Base-by-base conservation (phyloP, 2,329 filamentous ascomycete genomes). In the Penicillium sp. region DNA sequence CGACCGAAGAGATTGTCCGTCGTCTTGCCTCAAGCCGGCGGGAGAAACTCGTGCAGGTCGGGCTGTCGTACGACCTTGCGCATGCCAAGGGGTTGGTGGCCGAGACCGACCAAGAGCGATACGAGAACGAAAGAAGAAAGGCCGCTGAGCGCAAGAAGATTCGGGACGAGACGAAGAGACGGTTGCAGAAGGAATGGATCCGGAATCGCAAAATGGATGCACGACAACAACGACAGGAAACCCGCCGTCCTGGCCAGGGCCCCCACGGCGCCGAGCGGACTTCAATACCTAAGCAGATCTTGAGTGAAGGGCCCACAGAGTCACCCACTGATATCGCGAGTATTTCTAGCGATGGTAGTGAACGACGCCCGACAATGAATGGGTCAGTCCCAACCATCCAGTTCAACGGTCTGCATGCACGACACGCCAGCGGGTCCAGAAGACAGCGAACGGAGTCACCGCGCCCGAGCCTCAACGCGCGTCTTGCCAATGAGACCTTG, bases 1-100 rank as follows among this genome's bases (percentile, higher is more conserved):
- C 81, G 0, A 81, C 88, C 15, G 86, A 90, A 57, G 81, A 90
- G 34, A 84, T 88, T 1, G 82, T 93, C 23, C 81, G 83, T 45
- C 76, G 79, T 7, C 82, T 85, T 51, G 88, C 85, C 51, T 82
- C 83, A 47, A 76, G 76, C 3, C 73, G 76, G 33, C 84, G 89
- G 24, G 88, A 90, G 62, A 95, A 95, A 70, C 79, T 95, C 2
- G 71, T 77, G 1, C 74, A 76, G 50, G 72, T 77, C 23, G 75
- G 75, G 6, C 69, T 76, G 4, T 74, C 74, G 2, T 77, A 78
- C 50, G 76, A 78, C 49, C 62, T 77, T 7, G 76, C 76, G 2
- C 74, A 78, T 48, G 72, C 74, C 0, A 78, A 78, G 60, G 75
- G 73, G 5, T 60, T 73, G 18, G 62, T 69, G 0, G 62, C 69